Evolutionary conservation across 352 stramenopile genomes (phyloP).

Genomic region (Phytophthora hybrid): DNA sequence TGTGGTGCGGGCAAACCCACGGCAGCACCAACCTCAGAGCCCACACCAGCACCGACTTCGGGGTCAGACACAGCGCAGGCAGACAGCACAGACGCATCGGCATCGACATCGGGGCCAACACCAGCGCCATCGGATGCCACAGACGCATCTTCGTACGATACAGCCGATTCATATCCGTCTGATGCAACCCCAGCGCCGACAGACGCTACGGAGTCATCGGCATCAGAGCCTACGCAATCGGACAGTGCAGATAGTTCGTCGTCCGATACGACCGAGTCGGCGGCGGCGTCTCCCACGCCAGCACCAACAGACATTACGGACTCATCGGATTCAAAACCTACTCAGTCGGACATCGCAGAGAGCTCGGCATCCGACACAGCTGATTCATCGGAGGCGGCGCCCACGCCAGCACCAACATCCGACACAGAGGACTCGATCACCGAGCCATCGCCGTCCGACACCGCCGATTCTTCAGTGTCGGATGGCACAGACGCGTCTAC

Average conservation of each 20-base stretch:
- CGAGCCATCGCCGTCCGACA: background rate
- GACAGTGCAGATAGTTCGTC: background rate
- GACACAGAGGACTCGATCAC: background rate
- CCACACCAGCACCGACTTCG: constrained; percentile 20
- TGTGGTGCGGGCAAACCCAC: constrained; percentile 31
- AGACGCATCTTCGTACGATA: background rate
- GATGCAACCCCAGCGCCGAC: constrained; percentile 5
- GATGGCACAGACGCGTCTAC: constrained; percentile 13
- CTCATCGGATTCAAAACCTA: background rate
- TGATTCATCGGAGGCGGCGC: background rate
- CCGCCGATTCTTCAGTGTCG: background rate
- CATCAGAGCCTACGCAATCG: background rate
- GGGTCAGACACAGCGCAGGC: background rate
- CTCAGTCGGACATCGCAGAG: background rate
- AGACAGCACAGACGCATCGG: constrained; percentile 7
- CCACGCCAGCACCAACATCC: constrained; percentile 13
- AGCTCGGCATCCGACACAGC: background rate
- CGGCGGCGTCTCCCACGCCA: background rate
- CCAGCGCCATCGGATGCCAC: constrained; percentile 1
- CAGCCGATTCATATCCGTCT: constrained; percentile 6
- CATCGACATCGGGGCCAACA: constrained; percentile 2
- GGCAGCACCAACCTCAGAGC: constrained; percentile 11
- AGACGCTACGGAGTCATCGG: background rate
- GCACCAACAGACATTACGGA: constrained; percentile 1
- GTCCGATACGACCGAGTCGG: too few relatives aligned